Conservation (phyloP, 192 early-diverging fungal genomes). For the Entomortierella beljakovae region DNA sequence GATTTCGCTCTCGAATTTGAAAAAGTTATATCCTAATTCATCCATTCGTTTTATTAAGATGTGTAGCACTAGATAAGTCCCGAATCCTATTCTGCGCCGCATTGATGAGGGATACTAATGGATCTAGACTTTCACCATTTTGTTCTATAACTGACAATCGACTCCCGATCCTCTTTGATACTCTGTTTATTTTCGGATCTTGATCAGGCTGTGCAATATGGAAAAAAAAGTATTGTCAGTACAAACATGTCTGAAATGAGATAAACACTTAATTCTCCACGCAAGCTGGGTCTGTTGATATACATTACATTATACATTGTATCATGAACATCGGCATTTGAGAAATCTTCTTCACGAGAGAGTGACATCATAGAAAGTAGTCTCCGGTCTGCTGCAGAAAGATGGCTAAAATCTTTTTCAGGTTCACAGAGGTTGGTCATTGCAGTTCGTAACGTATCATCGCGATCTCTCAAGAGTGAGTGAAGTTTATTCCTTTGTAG, state of each 20-base stretch:
- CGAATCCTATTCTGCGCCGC: slow-evolving; percentile 29
- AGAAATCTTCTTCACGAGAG: slow-evolving; percentile 15
- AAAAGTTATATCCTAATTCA: too few species aligned
- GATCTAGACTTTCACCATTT: slow-evolving; percentile 31
- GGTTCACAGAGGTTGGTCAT: slow-evolving; percentile 14
- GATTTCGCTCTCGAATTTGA: too few species aligned
- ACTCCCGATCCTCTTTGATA: slow-evolving; percentile 37
- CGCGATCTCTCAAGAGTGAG: slow-evolving; percentile 2
- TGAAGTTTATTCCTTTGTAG: slow-evolving; percentile 36
- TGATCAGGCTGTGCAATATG: slow-evolving; percentile 36
- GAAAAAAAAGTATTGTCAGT: neutral
- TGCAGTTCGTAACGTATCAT: neutral
- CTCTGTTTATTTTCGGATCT: slow-evolving; percentile 40
- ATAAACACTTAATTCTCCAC: neutral
- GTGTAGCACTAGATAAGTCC: slow-evolving; percentile 2
- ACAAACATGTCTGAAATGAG: neutral
- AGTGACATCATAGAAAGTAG: slow-evolving; percentile 23
- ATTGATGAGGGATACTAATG: slow-evolving; percentile 25
- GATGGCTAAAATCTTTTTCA: slow-evolving; percentile 25
- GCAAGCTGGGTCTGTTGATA: neutral
- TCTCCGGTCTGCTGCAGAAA: slow-evolving; percentile 36
- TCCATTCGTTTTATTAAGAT: too few species aligned
- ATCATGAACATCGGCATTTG: slow-evolving; percentile 18
- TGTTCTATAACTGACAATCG: slow-evolving; percentile 26
- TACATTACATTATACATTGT: slow-evolving; percentile 33